Base-by-base conservation (phyloP, 2,329 filamentous ascomycete species). In the Ophiosphaerella korrae region DNA sequence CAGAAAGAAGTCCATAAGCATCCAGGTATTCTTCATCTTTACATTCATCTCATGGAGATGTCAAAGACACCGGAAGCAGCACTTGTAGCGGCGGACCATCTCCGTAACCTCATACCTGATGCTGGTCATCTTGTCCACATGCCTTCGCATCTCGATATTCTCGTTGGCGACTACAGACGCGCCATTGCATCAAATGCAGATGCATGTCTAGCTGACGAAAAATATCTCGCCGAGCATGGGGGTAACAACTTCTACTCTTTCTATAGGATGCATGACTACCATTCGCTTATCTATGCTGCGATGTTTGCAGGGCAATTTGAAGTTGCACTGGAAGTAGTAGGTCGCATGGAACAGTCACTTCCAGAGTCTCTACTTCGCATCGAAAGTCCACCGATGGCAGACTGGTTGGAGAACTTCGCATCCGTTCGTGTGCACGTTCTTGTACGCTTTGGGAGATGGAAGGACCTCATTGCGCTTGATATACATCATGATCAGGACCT, bases 11-110 rank as follows among this genome's bases (percentile, higher is more conserved):
- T 77, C 1, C 68, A 77, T 3, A 60, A 75, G 6, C 89, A 94
- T 62, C 86, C 89, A 0, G 89, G 88, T 0, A 71, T 92, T 0
- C 76, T 91, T 5, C 89, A 92, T 68, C 74, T 90, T 29, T 92
- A 92, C 68, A 88, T 91, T 34, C 88, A 91, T 60, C 80, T 90
- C 3, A 88, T 90, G 78, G 88, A 92, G 65, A 90, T 90, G 88
- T 90, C 88, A 0, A 74, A 77, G 0, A 79, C 76, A 0, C 88
- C 88, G 0, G 88, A 90, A 66, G 67, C 73, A 1, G 88, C 85
- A 1, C 68, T 89, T 13, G 75, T 80, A 0, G 77, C 81, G 0
- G 87, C 87, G 5, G 81, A 90, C 61, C 74, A 76, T 13, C 78
- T 91, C 9, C 84, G 88, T 18, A 79, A 77, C 8, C 78, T 90